These are phyloP conservation scores for Smithsoniella earleae DNA, from an alignment of 163 green algal species.

Conservation along the genomic window DNA sequence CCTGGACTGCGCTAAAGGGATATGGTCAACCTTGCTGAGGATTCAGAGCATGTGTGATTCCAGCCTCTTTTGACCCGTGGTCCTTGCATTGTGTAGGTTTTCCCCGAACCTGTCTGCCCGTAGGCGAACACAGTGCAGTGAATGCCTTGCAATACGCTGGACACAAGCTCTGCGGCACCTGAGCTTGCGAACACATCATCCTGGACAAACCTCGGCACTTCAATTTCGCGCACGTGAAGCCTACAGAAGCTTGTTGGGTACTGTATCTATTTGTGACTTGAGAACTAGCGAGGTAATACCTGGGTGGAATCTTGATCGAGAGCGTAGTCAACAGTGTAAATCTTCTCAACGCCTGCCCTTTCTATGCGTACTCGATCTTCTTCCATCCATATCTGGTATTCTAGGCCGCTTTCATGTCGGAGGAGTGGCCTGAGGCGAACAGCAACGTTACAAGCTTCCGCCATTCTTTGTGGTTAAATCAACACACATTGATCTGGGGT, in stretches of 20 bases:
- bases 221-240: too few relatives aligned
- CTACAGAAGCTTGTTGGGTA: too few relatives aligned
- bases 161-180: background rate
- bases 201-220: background rate
- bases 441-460: background rate
- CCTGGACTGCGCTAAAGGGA: background rate
- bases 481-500: too few relatives aligned
- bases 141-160: constrained; percentile 8
- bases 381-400: background rate
- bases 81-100: constrained; percentile 8
- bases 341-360: background rate
- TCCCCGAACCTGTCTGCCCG: constrained; percentile 27
- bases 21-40: background rate
- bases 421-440: constrained; percentile 12
- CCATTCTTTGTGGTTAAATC: background rate
- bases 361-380: background rate
- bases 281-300: background rate
- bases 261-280: too few relatives aligned
- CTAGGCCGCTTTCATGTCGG: background rate
- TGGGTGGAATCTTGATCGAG: background rate
- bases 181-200: background rate
- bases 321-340: background rate
- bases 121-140: background rate
- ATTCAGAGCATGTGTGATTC: background rate
- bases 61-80: background rate